Evolutionary conservation across 2,329 filamentous ascomycete species (phyloP).

Genomic region (Dothideomycetidae sp.): DNA sequence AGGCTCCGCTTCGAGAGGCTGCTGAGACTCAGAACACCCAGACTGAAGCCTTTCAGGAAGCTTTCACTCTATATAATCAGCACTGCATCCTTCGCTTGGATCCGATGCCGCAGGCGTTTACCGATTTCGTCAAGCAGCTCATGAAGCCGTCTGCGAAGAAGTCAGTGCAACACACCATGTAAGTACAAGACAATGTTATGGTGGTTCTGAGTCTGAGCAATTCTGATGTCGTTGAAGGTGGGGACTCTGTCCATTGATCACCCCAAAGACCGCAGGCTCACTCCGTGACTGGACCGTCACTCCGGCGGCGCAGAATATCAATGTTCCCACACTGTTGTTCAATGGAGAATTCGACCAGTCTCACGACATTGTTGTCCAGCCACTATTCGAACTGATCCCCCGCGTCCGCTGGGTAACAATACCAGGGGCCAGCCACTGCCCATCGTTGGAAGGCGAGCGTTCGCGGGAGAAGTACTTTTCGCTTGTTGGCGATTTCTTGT

Average conservation of each 20-base stretch:
- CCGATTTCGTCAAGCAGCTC: slow-evolving; percentile 12
- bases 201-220: not conserved
- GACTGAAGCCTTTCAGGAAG: slow-evolving; percentile 11
- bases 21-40: slow-evolving; percentile 15
- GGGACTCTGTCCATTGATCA: not conserved
- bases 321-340: slow-evolving; percentile 27
- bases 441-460: too few species aligned
- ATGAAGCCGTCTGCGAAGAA: slow-evolving; percentile 15
- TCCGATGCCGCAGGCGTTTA: slow-evolving; percentile 9
- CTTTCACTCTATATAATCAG: slow-evolving; percentile 10
- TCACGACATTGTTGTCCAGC: too few species aligned
- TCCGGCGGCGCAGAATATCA: slow-evolving; percentile 24
- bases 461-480: too few species aligned
- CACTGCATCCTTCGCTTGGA: slow-evolving; percentile 10
- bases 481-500: too few species aligned
- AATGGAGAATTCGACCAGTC: slow-evolving; percentile 32
- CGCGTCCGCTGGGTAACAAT: too few species aligned
- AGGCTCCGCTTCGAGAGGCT: slow-evolving; percentile 18
- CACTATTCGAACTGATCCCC: too few species aligned
- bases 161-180: slow-evolving; percentile 17
- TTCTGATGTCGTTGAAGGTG: not conserved
- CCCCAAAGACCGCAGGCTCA: slow-evolving; percentile 25
- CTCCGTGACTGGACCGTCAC: slow-evolving; percentile 28
- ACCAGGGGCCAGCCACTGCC: too few species aligned
- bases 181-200: not conserved